Base-by-base conservation (phyloP, 2,329 filamentous ascomycete species). In the Talaromyces sp. region DNA sequence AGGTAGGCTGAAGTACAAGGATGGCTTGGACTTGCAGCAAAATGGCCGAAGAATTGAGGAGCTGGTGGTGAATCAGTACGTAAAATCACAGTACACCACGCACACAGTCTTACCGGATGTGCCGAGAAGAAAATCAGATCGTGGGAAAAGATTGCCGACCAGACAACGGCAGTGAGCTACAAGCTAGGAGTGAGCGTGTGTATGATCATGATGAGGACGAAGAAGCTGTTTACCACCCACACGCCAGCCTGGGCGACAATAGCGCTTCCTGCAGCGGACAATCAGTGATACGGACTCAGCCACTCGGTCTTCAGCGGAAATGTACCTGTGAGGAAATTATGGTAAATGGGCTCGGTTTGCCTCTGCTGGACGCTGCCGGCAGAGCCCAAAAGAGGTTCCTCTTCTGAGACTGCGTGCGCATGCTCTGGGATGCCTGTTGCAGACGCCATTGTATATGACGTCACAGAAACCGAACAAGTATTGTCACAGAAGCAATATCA, bases 1-100 rank as follows among this genome's bases (percentile, higher is more conserved):
- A 84, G 0, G 93, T 96, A 1, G 93, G 95, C 74, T 99, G 95
- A 38, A 98, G 84, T 66, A 95, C 79, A 57, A 98, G 86, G 65
- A 93, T 86, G 59, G 88, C 89, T 80, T 97, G 89, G 19, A 89
- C 83, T 68, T 95, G 81, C 61, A 91, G 81, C 64, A 96, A 81
- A 61, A 96, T 75, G 55, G 86, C 92, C 60, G 89, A 77, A 65
- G 77, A 84, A 69, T 85, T 85, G 66, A 83, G 75, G 14, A 83
- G 75, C 80, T 81, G 62, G 24, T 24, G 46, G 19, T 21, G 29
- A 50, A 8, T 52, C 21, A 52, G 49, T 13, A 29, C 13, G n/a
- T 9, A 27, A 9, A n/a, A 26, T 4, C 13, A 21, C 6, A 52
- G 26, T 26, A 21, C 11, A 52, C 14, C 14, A 35, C 55, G 56